A percentile compares a stretch with the other conserved stretches of the same genome.
Conservation (phyloP, 805 yeast species). For the Blastobotrys muscicola region DNA sequence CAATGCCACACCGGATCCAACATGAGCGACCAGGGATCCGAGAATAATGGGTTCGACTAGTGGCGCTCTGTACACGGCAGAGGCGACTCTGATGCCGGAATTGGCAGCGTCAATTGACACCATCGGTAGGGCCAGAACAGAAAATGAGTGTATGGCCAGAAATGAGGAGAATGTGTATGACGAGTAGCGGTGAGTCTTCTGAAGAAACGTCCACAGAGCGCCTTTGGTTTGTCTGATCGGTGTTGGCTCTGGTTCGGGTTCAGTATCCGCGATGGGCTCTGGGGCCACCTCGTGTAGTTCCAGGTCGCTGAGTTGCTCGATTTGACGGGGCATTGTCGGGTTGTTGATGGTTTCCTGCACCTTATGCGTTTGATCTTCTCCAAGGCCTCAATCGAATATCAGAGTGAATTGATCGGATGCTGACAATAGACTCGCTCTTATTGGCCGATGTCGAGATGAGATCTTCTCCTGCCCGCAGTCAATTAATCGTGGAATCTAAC, state of each 20-base stretch:
- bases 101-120: conserved; percentile 37
- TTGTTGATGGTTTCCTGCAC: neutral
- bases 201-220: conserved; percentile 1
- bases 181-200: conserved; percentile 32
- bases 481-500: too few species aligned
- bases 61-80: conserved; percentile 50
- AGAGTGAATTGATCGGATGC: too few species aligned
- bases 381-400: too few species aligned
- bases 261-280: neutral
- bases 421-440: too few species aligned
- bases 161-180: conserved; percentile 48
- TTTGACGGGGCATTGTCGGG: neutral
- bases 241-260: neutral
- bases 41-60: conserved; percentile 38
- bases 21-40: conserved; percentile 40
- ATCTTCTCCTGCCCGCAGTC: too few species aligned
- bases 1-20: conserved; percentile 40
- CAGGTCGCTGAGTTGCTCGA: neutral
- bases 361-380: too few species aligned
- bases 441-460: too few species aligned
- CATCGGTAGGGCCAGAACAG: conserved; percentile 47
- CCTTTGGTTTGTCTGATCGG: neutral
- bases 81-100: conserved; percentile 47
- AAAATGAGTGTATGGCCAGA: conserved; percentile 43
- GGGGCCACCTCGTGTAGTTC: conserved; percentile 1